A percentile compares a stretch with the other conserved stretches of the same genome.
Conservation (phyloP, 2,329 filamentous ascomycete genomes). For the Neofusicoccum umdonicola region DNA sequence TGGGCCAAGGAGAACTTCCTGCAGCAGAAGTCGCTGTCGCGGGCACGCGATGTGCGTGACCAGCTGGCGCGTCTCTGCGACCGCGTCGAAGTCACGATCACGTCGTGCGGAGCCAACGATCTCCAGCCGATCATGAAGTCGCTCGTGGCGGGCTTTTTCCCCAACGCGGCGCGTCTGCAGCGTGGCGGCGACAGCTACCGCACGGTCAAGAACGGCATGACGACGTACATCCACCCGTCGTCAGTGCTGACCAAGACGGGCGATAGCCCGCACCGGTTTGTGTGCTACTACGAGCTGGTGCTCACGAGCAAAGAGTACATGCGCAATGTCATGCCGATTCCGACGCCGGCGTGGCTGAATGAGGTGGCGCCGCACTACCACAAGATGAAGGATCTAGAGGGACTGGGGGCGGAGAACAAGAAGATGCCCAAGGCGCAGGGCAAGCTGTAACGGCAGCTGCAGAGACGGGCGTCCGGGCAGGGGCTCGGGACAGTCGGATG, state of each 20-base stretch:
- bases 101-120: conserved; percentile 69
- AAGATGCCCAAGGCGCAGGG: conserved; percentile 66
- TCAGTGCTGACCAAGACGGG: conserved; percentile 77
- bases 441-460: not conserved
- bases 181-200: conserved; percentile 83
- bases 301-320: conserved; percentile 90
- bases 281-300: conserved; percentile 83
- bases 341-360: conserved; percentile 74
- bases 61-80: conserved; percentile 92
- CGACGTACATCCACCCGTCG: conserved; percentile 88
- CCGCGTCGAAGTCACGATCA: conserved; percentile 75
- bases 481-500: not conserved
- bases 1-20: conserved; percentile 94
- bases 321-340: conserved; percentile 77
- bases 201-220: conserved; percentile 85
- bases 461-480: not conserved
- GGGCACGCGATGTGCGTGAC: conserved; percentile 87
- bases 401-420: conserved; percentile 62
- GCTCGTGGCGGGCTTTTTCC: conserved; percentile 89
- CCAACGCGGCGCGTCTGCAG: conserved; percentile 82
- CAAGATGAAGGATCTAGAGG: conserved; percentile 86
- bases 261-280: conserved; percentile 73
- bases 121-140: conserved; percentile 79
- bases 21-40: conserved; percentile 83
- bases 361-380: conserved; percentile 94